These are phyloP conservation scores for Saprolegnia parasitica DNA, from an alignment of 352 stramenopile species.

Conservation along the genomic window DNA sequence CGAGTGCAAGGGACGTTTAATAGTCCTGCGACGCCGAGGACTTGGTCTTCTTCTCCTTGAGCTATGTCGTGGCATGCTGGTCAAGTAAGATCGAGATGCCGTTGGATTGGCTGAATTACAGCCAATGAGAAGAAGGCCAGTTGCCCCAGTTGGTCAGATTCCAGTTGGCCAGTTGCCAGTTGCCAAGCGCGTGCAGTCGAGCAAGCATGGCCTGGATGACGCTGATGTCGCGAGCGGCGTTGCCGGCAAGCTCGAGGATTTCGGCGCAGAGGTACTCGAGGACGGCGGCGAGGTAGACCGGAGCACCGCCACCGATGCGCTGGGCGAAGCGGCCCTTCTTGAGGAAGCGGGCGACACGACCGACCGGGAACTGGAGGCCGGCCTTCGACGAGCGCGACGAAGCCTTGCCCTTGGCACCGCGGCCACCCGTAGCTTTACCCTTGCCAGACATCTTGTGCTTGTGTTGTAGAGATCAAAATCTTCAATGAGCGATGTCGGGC, in stretches of 20 bases:
- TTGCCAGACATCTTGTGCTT: constrained; percentile 62
- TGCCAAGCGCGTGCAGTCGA: not conserved
- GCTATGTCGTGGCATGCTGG: too few species aligned
- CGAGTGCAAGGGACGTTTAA: constrained; percentile 31
- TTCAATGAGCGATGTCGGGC: constrained; percentile 13
- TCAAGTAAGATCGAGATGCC: too few species aligned
- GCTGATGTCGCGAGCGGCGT: constrained; percentile 90
- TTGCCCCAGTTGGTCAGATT: too few species aligned
- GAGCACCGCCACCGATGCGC: constrained; percentile 88
- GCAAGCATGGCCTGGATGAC: not conserved
- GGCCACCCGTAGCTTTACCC: constrained; percentile 68
- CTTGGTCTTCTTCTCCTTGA: constrained; percentile 52
- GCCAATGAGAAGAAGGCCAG: not conserved
- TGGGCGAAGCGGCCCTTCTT: constrained; percentile 89
- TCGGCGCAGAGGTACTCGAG: constrained; percentile 88
- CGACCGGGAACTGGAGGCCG: constrained; percentile 93
- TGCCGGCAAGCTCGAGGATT: constrained; percentile 88
- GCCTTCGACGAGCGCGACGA: constrained; percentile 82
- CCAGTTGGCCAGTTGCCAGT: too few species aligned
- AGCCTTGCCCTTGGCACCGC: constrained; percentile 68
- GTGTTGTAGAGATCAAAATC: constrained; percentile 32
- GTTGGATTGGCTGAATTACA: not conserved
- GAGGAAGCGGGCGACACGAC: constrained; percentile 92
- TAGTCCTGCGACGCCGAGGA: constrained; percentile 53
- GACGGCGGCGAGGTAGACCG: constrained; percentile 92